phyloP scores from a whole-genome alignment of 1,139 yeast species.

The Pichia sp. region DNA sequence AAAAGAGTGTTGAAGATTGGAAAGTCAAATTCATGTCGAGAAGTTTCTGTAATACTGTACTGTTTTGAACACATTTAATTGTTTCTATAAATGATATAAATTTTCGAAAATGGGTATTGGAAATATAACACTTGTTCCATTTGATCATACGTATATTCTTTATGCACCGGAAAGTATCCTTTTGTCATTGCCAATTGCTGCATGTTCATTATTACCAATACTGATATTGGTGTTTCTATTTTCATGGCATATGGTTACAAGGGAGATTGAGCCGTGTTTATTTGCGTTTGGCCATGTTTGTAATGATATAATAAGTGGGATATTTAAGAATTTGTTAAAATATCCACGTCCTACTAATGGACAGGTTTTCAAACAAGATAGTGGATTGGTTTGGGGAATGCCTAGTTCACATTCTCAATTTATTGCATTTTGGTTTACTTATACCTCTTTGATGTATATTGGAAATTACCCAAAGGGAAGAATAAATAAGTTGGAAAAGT shows the following conservation, averaged over 20 bases:
- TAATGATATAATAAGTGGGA: conserved; percentile 66
- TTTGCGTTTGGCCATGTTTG: conserved; percentile 81
- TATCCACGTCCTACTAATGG: conserved; percentile 76
- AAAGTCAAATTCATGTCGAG: background rate
- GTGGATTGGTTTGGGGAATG: conserved; percentile 62
- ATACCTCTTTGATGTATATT: conserved; percentile 47
- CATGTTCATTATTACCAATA: conserved; percentile 78
- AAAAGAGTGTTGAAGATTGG: background rate
- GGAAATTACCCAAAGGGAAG: conserved; percentile 27
- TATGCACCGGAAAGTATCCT: conserved; percentile 59
- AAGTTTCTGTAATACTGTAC: no score
- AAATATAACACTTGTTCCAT: conserved; percentile 33
- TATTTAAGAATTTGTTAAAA: conserved; percentile 55
- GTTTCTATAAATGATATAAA: no score
- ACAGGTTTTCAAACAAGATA: conserved; percentile 25
- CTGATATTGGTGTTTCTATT: conserved; percentile 72
- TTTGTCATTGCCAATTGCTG: conserved; percentile 58
- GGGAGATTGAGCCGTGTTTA: conserved; percentile 82
- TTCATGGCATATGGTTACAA: conserved; percentile 72
- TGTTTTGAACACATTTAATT: no score
- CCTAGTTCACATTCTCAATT: conserved; percentile 97
- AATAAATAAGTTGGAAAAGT: conserved; percentile 6
- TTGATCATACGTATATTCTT: conserved; percentile 69
- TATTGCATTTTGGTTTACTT: conserved; percentile 78
- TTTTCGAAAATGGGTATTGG: background rate